Evolutionary conservation across 106 monocot genomes (phyloP).

Genomic region (Cymbidium sinense): DNA sequence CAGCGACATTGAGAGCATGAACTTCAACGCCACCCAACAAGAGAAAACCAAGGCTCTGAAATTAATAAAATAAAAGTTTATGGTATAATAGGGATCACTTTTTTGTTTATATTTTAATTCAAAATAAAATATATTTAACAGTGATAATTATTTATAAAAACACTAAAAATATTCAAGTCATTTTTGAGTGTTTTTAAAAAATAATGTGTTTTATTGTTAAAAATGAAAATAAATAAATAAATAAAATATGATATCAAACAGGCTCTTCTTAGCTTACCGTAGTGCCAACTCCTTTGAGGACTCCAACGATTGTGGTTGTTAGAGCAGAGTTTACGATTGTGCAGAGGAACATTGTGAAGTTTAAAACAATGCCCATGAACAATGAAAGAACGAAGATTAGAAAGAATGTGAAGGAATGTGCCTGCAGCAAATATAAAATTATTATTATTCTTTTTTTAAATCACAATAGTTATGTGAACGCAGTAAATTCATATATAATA

Average conservation of each 20-base stretch:
- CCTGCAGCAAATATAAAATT: constrained; percentile 36
- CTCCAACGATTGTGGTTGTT: constrained; percentile 96
- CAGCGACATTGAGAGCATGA: constrained; percentile 72
- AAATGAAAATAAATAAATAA: too few relatives aligned
- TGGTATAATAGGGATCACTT: too few relatives aligned
- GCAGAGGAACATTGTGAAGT: constrained; percentile 93
- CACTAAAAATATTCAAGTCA: background rate
- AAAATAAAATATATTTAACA: too few relatives aligned
- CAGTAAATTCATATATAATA: too few relatives aligned
- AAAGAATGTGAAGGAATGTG: constrained; percentile 55
- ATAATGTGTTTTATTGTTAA: too few relatives aligned
- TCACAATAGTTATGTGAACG: too few relatives aligned
- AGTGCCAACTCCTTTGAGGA: constrained; percentile 94
- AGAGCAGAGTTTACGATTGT: constrained; percentile 96
- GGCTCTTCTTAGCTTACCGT: constrained; percentile 32
- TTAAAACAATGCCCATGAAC: constrained; percentile 83
- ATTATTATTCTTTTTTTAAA: too few relatives aligned
- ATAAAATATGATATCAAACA: too few relatives aligned
- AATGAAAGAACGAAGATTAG: constrained; percentile 69
- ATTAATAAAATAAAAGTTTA: too few relatives aligned
- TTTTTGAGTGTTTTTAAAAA: too few relatives aligned
- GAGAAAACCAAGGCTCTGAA: constrained; percentile 77
- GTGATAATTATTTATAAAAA: background rate
- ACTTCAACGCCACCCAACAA: constrained; percentile 80
- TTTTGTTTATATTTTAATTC: too few relatives aligned